Evolutionary conservation across 2,329 filamentous ascomycete genomes (phyloP), one percentile per base, ranked within the genome.

Genomic region (Coniochaeta pulveracea): DNA sequence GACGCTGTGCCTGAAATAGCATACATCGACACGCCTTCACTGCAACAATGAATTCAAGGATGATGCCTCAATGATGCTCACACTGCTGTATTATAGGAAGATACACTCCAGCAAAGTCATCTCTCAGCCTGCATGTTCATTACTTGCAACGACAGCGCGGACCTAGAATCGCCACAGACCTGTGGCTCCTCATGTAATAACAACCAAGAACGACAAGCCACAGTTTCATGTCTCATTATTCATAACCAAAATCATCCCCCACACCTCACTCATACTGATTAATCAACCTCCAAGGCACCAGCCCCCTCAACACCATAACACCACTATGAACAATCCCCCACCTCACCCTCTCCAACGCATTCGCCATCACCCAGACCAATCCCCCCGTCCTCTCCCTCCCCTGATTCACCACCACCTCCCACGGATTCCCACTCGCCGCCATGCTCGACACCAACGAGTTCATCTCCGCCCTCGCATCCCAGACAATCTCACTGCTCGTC

Each of bases 241-340:
- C 5, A 14, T 6, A 10, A 4, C 4, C 10, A 15, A 26, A 26
- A 15, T 10, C 14, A 26, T 12, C n/a, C 15, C 11, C n/a, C 24
- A 6, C 15, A 15, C 17, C 9, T 7, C 6, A 26, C 22, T 45
- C 42, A 14, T 47, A 47, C 33, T 51, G 48, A 27, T 50, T 50
- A 12, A 53, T 51, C 33, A 52, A 9, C 3, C 50, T 35, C 26
- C 45, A 43, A 15, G 51, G 51, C 2, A 54, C 50, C 23, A 60
- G 30, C 1, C 52, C 53, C 11, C 49, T 43, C 25, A 78, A 43
- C 3, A 77, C 71, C 40, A 69, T 64, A 54, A 75, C 72, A 0
- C 68, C 72, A 43, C 74, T 68, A 40, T 76, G 70, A 4, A 78
- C 65, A 4, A 78, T 70, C 0, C 69, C 71, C 73, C 74, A 78